Evolutionary conservation across 116 monocot species (phyloP), one percentile per base, ranked within the genome.

Genomic region (Thalassia testudinum): DNA sequence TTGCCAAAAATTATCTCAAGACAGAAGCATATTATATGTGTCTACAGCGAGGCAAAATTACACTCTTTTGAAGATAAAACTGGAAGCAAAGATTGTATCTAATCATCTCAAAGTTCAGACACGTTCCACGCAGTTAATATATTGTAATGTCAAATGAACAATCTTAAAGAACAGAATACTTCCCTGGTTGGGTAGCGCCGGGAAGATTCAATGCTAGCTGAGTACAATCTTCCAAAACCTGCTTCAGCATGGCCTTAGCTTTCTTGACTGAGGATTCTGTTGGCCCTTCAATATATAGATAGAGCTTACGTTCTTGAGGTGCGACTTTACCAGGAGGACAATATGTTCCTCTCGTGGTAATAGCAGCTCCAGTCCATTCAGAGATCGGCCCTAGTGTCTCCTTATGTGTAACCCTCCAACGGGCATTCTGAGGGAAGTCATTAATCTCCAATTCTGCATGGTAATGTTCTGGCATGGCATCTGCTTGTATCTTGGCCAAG

Each of bases 371-470:
- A 2, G 83, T 87, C 87, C 87, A 87, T 16, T 93, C 93, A 25
- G 83, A 83, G 44, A 93, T 87, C 40, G 93, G 93, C 59, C 71
- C 81, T 56, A 93, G 57, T 7, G 93, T 93, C 65, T 93, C 93
- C 45, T 93, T 93, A 52, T 93, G 93, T 0, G 93, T 93, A 15
- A 93, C 75, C 69, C 72, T 87, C 93, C 93, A 93, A 19, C 93
- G 76, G 14, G 93, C 93, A 73, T 87, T 83, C 47, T 93, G 93
- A 21, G 93, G 87, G 18, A 93, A 87, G 34, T 87, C 93, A 59
- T 93, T 87, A 48, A 93, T 93, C 74, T 93, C 93, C 43, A 93
- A 58, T 47, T 87, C 87, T 37, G 87, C 93, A 50, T 84, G 81
- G 52, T 93, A 93, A 51, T 87, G 87, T 60, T 87, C 84, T 21